Percentiles rank a stretch among this genome's conserved stretches.
Conservation (phyloP, 176 grass and related monocot species). For the Carex cristatella region DNA sequence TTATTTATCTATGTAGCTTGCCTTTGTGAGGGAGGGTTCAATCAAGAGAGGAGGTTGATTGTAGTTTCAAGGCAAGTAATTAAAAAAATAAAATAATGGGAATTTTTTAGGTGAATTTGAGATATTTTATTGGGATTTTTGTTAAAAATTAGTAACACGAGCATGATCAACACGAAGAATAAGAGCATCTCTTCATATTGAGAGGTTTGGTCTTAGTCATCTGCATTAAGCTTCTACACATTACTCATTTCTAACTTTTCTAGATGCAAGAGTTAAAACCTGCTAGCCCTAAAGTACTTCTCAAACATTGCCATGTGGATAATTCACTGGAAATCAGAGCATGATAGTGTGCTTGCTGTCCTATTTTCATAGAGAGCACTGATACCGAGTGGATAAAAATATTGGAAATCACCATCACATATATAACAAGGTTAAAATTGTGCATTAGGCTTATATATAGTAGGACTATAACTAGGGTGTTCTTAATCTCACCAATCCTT, state of each 20-base stretch:
- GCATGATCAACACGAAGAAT: not conserved
- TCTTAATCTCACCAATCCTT: no score
- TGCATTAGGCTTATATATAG: not conserved
- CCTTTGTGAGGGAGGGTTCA: not conserved
- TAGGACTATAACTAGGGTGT: no score
- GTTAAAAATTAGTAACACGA: not conserved
- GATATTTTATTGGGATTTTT: not conserved
- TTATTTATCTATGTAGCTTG: constrained; percentile 14
- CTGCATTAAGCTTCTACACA: not conserved
- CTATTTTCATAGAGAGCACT: not conserved
- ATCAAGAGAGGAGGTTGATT: constrained; percentile 7
- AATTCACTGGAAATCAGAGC: not conserved
- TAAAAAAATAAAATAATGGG: not conserved
- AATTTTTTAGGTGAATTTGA: not conserved
- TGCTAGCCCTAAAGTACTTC: not conserved
- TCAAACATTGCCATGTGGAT: not conserved
- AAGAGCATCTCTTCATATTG: not conserved
- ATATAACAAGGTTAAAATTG: not conserved
- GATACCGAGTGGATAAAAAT: not conserved
- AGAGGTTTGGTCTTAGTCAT: not conserved
- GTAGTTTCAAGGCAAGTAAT: not conserved
- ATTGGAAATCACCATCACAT: not conserved
- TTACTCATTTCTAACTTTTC: not conserved
- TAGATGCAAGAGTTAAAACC: not conserved
- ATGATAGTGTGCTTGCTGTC: not conserved